A percentile compares a stretch with the other conserved stretches of the same genome.
Conservation (phyloP, 2,329 filamentous ascomycete species). For the Nemania serpens region DNA sequence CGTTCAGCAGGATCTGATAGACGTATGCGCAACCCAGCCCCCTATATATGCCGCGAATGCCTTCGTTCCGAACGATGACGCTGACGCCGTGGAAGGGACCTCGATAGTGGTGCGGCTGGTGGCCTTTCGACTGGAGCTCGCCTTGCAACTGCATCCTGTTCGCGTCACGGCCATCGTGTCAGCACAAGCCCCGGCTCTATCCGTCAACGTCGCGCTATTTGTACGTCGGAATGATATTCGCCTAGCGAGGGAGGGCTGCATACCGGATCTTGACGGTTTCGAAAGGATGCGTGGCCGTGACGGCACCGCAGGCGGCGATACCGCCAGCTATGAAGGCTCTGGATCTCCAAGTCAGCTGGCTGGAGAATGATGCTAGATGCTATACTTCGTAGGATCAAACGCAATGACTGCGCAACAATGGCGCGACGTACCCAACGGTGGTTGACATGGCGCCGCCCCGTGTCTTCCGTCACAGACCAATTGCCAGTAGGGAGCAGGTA, state of each 20-base stretch:
- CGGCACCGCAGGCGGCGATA: conserved; percentile 94
- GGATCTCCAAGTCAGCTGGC: conserved; percentile 10
- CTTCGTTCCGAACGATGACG: conserved; percentile 91
- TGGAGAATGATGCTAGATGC: too few species aligned
- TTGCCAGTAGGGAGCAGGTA: background rate
- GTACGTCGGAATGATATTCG: too few species aligned
- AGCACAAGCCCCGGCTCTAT: conserved; percentile 11
- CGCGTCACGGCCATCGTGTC: conserved; percentile 19
- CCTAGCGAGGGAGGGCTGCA: conserved; percentile 38
- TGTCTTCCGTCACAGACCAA: conserved; percentile 25
- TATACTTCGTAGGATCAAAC: too few species aligned
- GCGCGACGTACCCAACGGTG: conserved; percentile 35
- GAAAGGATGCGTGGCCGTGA: conserved; percentile 96
- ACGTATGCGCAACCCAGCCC: conserved; percentile 91
- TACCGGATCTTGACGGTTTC: conserved; percentile 99
- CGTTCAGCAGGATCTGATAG: conserved; percentile 96
- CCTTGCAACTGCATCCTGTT: conserved; percentile 90
- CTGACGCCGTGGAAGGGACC: conserved; percentile 90
- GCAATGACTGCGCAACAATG: conserved; percentile 2
- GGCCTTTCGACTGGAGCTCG: conserved; percentile 84
- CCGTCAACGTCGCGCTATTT: background rate
- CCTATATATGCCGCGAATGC: conserved; percentile 80
- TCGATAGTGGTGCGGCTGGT: conserved; percentile 85
- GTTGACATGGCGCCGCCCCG: conserved; percentile 38
- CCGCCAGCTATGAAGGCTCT: conserved; percentile 94